phyloP scores from a whole-genome alignment of 129 eudicot genomes.

The Chrysanthemum seticuspe region DNA sequence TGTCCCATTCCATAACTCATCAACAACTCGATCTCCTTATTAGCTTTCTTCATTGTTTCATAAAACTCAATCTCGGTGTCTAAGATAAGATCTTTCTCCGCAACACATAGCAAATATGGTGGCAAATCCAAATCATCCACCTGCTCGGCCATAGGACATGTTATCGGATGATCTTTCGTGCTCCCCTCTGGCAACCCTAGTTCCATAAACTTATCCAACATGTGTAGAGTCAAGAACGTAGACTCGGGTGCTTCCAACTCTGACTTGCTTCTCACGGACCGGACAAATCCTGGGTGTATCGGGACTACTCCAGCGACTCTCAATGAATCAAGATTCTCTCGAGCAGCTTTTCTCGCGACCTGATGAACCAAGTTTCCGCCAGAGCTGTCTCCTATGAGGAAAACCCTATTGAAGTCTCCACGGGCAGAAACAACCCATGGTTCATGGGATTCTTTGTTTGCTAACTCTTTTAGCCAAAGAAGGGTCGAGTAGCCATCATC shows the following conservation, averaged over 20 bases:
- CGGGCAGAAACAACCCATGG: slow-evolving; percentile 39
- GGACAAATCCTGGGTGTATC: slow-evolving; percentile 57
- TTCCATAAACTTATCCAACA: slow-evolving; percentile 51
- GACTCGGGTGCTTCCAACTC: slow-evolving; percentile 57
- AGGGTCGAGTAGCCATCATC: slow-evolving; percentile 55
- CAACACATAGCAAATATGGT: slow-evolving; percentile 51
- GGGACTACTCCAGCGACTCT: slow-evolving; percentile 52
- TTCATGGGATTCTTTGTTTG: slow-evolving; percentile 27
- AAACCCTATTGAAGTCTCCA: slow-evolving; percentile 53
- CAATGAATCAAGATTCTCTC: slow-evolving; percentile 32
- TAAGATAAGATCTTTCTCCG: slow-evolving; percentile 49
- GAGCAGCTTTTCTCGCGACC: slow-evolving; percentile 51
- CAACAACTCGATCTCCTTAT: slow-evolving; percentile 51
- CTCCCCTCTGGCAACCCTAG: slow-evolving; percentile 56
- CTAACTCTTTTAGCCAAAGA: slow-evolving; percentile 47
- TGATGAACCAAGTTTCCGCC: slow-evolving; percentile 63
- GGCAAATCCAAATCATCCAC: slow-evolving; percentile 39
- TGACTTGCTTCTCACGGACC: slow-evolving; percentile 55
- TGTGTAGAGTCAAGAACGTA: slow-evolving; percentile 59
- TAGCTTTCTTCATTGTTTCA: slow-evolving; percentile 49
- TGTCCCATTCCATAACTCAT: slow-evolving; percentile 50
- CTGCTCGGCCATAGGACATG: slow-evolving; percentile 63
- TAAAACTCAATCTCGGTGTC: slow-evolving; percentile 60
- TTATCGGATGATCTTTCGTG: slow-evolving; percentile 62
- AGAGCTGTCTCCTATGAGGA: slow-evolving; percentile 71